phyloP scores from a whole-genome alignment of 208 protist species.

The Trichomonas vaginalis region DNA sequence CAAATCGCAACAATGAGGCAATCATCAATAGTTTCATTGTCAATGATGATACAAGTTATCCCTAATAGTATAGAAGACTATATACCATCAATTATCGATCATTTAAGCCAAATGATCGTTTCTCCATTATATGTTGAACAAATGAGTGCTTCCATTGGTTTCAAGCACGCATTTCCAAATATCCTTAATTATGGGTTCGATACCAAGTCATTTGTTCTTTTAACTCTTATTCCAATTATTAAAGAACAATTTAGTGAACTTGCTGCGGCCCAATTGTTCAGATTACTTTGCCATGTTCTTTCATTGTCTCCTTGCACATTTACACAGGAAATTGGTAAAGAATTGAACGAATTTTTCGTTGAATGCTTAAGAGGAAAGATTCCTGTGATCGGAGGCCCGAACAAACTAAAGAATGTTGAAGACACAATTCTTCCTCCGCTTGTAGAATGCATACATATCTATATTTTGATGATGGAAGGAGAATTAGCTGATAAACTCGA shows the following conservation, averaged over 20 bases:
- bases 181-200: background rate
- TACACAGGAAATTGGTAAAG: background rate
- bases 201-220: background rate
- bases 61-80: background rate
- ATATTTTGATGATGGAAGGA: background rate
- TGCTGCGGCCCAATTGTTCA: background rate
- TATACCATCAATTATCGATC: background rate
- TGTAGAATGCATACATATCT: background rate
- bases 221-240: background rate
- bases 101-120: background rate
- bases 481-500: background rate
- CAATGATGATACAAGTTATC: background rate
- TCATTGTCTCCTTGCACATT: background rate
- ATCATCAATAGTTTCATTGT: background rate
- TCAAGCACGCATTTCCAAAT: background rate
- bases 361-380: background rate
- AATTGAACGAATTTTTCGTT: background rate
- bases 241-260: background rate
- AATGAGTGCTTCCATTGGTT: background rate
- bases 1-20: background rate
- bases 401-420: background rate
- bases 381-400: background rate
- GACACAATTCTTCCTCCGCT: background rate
- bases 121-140: background rate
- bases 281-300: background rate